Evolutionary conservation across 2,329 filamentous ascomycete species (phyloP), one percentile per base, ranked within the genome.

Genomic region (Mollisia scopiformis): DNA sequence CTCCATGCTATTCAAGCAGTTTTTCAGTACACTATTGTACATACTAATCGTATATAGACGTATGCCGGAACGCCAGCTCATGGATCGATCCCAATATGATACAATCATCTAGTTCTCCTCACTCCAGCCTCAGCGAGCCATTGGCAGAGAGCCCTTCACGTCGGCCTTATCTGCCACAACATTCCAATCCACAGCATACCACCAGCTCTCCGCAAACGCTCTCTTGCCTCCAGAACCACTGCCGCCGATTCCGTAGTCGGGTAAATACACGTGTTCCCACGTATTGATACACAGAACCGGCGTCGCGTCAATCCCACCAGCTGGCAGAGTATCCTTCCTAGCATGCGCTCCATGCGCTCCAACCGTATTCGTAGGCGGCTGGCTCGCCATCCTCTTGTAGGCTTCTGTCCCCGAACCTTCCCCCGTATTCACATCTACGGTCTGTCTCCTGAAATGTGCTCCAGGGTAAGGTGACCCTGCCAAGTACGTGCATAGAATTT

Each of bases 181-280:
- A 53, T 88, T 79, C 95, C 95, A 99, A 77, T 99, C 87, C 68
- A 99, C 88, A 56, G 80, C 81, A 54, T 91, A 78, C 95, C 95
- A 99, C 94, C 94, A 98, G 43, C 83, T 82, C 73, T 90, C 84
- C 56, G 93, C 81, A 75, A 86, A 99, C 55, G 80, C 77, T 56
- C 82, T 80, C 86, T 97, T 99, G 53, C 92, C 92, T 47, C 80
- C 82, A 58, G 88, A 75, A 5, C 89, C 89, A 41, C 75, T 75
- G 1, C 60, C 57, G 10, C 81, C 81, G 30, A 87, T 73, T 55
- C 85, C 85, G 76, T 91, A 97, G 75, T 98, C 93, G 58, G 85
- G 84, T 75, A 98, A 79, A 86, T 91, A 99, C 8, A 90, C 88
- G 77, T 98, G 95, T 80, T 98, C 89, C 95, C 95, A 99, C 5